Evolutionary conservation across 2,329 filamentous ascomycete genomes (phyloP).

Genomic region (Sporothrix euskadiensis): DNA sequence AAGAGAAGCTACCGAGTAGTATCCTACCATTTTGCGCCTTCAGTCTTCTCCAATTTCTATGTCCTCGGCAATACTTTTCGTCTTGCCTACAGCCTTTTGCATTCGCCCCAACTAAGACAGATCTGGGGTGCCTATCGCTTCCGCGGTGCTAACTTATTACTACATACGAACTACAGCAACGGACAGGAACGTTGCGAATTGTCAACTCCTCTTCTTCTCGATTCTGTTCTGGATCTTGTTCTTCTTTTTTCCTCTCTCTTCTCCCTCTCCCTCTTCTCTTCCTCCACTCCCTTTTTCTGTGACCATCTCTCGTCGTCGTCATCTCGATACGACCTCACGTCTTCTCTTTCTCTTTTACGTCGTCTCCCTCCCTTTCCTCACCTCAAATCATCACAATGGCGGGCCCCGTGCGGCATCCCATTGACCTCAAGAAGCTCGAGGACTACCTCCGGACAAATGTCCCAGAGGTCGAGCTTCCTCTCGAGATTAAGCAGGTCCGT

Average conservation of each 20-base stretch:
- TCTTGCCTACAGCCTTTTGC: neutral
- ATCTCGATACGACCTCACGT: neutral
- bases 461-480: constrained; percentile 77
- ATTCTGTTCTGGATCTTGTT: constrained; percentile 1
- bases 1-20: neutral
- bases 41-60: neutral
- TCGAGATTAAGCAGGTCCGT: constrained; percentile 84
- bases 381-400: constrained; percentile 60
- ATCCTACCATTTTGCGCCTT: neutral
- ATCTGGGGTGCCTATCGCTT: constrained; percentile 6
- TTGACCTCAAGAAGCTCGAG: constrained; percentile 78
- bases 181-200: neutral
- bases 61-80: constrained; percentile 20
- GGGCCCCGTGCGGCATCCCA: constrained; percentile 83
- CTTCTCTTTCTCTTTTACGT: neutral
- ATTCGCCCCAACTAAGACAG: neutral
- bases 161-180: neutral
- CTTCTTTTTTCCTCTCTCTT: neutral
- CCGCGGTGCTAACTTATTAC: neutral
- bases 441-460: constrained; percentile 75
- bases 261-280: neutral
- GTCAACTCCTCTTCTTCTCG: neutral
- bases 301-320: neutral
- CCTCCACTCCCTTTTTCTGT: neutral
- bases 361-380: neutral